phyloP scores from a whole-genome alignment of 768 basidiomycete species.

The Leccinum truebloodii region DNA sequence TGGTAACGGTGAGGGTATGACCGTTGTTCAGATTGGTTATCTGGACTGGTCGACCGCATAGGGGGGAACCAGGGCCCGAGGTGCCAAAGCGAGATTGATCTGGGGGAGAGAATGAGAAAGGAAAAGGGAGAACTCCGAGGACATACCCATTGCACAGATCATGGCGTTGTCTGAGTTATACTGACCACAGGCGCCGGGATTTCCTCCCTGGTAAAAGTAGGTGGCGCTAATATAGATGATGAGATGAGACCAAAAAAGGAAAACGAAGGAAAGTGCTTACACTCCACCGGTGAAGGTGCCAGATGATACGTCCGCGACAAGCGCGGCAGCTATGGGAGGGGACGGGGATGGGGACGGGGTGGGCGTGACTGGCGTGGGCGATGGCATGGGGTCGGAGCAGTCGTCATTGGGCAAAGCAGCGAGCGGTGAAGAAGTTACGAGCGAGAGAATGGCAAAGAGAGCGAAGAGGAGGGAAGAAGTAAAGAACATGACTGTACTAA shows the following conservation, averaged over 20 bases:
- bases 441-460: slow-evolving; percentile 63
- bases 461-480: slow-evolving; percentile 38
- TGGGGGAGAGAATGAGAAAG: slow-evolving; percentile 22
- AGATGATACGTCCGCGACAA: slow-evolving; percentile 28
- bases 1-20: slow-evolving; percentile 54
- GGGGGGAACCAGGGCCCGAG: slow-evolving; percentile 43
- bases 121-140: neutral
- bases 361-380: neutral
- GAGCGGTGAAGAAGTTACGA: slow-evolving; percentile 41
- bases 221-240: slow-evolving; percentile 48
- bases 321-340: neutral
- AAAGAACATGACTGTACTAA: slow-evolving; percentile 30
- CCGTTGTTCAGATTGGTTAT: slow-evolving; percentile 63
- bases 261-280: slow-evolving; percentile 33
- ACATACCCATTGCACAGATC: slow-evolving; percentile 66
- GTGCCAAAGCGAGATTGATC: slow-evolving; percentile 57
- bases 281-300: slow-evolving; percentile 37
- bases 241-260: neutral
- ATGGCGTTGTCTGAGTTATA: slow-evolving; percentile 54
- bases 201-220: slow-evolving; percentile 69
- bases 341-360: neutral
- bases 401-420: too few species aligned
- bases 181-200: slow-evolving; percentile 78
- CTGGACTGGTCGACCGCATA: slow-evolving; percentile 66
- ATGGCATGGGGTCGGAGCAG: neutral